phyloP scores from a whole-genome alignment of 768 basidiomycete genomes.

The Tricholoma terreum region DNA sequence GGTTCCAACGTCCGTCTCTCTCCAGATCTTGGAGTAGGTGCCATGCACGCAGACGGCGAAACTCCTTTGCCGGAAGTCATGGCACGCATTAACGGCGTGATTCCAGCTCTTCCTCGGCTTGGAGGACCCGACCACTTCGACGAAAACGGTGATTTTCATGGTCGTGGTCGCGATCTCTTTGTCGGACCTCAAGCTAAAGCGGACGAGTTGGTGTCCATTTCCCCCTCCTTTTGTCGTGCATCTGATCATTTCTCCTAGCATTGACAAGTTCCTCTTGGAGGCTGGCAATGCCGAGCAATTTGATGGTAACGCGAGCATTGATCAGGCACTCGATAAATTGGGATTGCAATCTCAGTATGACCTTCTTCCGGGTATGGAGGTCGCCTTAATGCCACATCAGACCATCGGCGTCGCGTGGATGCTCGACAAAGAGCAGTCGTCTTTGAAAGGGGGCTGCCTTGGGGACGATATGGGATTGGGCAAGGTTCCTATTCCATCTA shows the following conservation, averaged over 20 bases:
- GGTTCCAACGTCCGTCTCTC: constrained; percentile 14
- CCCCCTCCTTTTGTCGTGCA: background rate
- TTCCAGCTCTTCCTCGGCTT: constrained; percentile 25
- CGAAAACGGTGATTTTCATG: constrained; percentile 44
- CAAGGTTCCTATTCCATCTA: constrained; percentile 35
- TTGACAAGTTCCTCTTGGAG: constrained; percentile 49
- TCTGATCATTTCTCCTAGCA: constrained; percentile 29
- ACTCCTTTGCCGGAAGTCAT: constrained; percentile 10
- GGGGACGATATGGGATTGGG: constrained; percentile 63
- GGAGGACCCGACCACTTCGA: constrained; percentile 32
- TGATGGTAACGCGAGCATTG: constrained; percentile 57
- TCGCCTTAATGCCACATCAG: constrained; percentile 68
- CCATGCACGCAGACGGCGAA: constrained; percentile 11
- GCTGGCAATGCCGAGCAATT: constrained; percentile 59
- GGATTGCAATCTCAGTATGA: constrained; percentile 46
- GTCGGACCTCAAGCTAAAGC: constrained; percentile 43
- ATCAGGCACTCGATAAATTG: constrained; percentile 52
- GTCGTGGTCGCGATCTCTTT: constrained; percentile 44
- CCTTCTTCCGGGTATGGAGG: constrained; percentile 54
- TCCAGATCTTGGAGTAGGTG: background rate
- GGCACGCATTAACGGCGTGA: constrained; percentile 4
- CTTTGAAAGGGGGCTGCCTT: constrained; percentile 45
- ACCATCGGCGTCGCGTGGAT: constrained; percentile 63
- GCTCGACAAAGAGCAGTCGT: constrained; percentile 44
- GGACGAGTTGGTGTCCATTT: constrained; percentile 45